Conservation (phyloP, 441 rosid species). For the Euphorbia celastroides region DNA sequence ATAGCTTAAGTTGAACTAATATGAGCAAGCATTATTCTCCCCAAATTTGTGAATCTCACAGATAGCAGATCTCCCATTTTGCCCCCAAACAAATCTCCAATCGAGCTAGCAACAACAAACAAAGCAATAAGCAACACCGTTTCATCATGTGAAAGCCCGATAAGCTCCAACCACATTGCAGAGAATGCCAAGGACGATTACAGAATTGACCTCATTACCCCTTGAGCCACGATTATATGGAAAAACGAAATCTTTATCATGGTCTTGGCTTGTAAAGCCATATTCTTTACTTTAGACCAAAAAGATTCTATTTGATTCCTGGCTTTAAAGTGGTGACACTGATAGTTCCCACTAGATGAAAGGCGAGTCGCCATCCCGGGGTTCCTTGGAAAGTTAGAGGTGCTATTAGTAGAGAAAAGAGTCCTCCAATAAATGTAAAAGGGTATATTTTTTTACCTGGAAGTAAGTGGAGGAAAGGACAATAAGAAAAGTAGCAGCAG, state of each 20-base stretch:
- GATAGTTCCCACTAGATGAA: conserved; percentile 65
- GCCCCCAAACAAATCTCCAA: conserved; percentile 85
- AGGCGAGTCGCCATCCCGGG: conserved; percentile 84
- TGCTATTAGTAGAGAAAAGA: conserved; percentile 60
- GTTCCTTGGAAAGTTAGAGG: conserved; percentile 56
- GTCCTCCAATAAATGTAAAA: conserved; percentile 45
- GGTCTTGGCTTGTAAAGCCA: conserved; percentile 46
- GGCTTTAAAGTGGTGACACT: conserved; percentile 48
- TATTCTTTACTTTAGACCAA: conserved; percentile 47
- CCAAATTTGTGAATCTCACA: conserved; percentile 50
- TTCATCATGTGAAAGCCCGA: conserved; percentile 62
- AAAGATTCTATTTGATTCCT: conserved; percentile 34
- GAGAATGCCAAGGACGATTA: conserved; percentile 86
- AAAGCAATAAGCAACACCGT: conserved; percentile 58
- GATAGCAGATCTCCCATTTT: conserved; percentile 74
- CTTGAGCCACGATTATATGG: conserved; percentile 84
- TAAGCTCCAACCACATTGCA: conserved; percentile 83
- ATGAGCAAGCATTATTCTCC: conserved; percentile 77
- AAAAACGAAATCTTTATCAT: conserved; percentile 58
- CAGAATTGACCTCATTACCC: conserved; percentile 71
- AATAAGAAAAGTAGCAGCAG: conserved; percentile 89
- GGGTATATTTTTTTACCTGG: conserved; percentile 40
- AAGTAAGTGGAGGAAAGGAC: conserved; percentile 77
- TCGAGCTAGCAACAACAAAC: conserved; percentile 56
- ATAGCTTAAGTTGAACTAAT: conserved; percentile 76